phyloP scores from a whole-genome alignment of 2,329 filamentous ascomycete genomes.

The Colletotrichum noveboracense region DNA sequence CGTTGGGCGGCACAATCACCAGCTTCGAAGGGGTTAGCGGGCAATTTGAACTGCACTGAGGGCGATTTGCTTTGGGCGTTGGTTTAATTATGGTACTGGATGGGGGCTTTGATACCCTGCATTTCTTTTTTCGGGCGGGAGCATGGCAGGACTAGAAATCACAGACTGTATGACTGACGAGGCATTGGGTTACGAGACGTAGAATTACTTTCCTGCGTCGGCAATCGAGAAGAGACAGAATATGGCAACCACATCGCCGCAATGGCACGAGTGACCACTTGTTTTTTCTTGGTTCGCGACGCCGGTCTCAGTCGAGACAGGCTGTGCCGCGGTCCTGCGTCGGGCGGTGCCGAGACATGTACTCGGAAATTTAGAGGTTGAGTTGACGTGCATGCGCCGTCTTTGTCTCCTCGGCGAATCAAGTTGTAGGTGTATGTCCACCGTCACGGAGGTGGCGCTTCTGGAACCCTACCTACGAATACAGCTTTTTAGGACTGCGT shows the following conservation, averaged over 20 bases:
- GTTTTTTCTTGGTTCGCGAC: background rate
- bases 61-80: background rate
- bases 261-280: background rate
- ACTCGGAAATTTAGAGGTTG: background rate
- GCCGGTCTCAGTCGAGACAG: background rate
- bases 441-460: background rate
- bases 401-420: background rate
- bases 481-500: background rate
- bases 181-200: background rate
- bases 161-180: background rate
- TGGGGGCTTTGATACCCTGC: background rate
- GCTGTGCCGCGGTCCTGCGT: background rate
- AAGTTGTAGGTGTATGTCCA: background rate
- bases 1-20: constrained; percentile 63
- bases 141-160: background rate
- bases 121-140: background rate
- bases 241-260: background rate
- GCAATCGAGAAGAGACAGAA: background rate
- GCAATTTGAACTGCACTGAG: constrained; percentile 43
- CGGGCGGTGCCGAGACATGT: background rate
- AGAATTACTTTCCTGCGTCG: background rate
- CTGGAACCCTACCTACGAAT: background rate
- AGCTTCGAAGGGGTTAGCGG: constrained; percentile 72
- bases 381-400: background rate
- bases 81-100: background rate